These are phyloP conservation scores for Thraustochytrium sp. DNA, from an alignment of 352 stramenopile genomes.

Conservation along the genomic window DNA sequence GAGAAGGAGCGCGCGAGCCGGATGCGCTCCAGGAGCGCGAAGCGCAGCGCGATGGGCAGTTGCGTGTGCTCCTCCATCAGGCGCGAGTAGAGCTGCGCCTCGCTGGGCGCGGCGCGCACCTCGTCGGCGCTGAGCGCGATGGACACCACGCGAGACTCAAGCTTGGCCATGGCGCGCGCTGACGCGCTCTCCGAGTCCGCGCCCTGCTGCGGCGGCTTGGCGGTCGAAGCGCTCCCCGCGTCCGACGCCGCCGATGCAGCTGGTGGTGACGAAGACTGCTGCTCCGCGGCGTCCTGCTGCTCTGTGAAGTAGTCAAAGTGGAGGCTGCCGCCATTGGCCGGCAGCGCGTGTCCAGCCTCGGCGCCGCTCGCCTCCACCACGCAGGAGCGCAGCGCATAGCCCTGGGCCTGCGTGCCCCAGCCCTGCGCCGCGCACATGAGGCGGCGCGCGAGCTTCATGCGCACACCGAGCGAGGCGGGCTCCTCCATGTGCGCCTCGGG, in stretches of 20 bases:
- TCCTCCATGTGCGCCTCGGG: neutral
- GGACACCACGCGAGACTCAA: neutral
- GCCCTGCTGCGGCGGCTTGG: neutral
- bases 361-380: neutral
- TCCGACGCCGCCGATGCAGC: neutral
- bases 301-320: constrained; percentile 33
- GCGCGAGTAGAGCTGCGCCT: neutral
- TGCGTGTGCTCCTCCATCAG: neutral
- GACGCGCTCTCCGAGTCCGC: neutral
- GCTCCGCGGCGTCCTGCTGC: neutral
- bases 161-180: neutral
- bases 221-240: neutral
- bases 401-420: constrained; percentile 21
- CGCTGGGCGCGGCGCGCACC: neutral
- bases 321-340: neutral
- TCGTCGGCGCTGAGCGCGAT: neutral
- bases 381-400: constrained; percentile 30
- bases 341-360: neutral
- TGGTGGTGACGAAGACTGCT: too few relatives aligned
- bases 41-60: neutral
- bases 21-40: constrained; percentile 19
- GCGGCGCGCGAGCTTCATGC: neutral
- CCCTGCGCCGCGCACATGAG: constrained; percentile 34
- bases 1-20: neutral
- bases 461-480: neutral